These are phyloP conservation scores for Gremmenia infestans DNA, from an alignment of 2,329 filamentous ascomycete species.

Conservation along the genomic window DNA sequence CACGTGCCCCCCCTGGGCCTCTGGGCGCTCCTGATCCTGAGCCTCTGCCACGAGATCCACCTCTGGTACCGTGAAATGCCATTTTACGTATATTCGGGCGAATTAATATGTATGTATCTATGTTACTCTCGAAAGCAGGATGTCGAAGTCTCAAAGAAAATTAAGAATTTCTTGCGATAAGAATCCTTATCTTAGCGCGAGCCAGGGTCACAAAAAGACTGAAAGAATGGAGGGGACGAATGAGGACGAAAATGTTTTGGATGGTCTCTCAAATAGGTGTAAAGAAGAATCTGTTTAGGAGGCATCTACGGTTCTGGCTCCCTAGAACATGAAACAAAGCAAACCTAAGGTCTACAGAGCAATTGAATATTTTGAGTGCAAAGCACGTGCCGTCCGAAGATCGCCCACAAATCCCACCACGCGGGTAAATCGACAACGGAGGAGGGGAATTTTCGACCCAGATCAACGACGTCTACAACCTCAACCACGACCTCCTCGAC, in stretches of 20 bases:
- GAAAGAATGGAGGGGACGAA: neutral
- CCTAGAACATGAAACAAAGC: too few species aligned
- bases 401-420: constrained; percentile 5
- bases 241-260: neutral
- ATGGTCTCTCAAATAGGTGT: neutral
- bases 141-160: neutral
- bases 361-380: too few species aligned
- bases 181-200: constrained; percentile 47
- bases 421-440: constrained; percentile 1
- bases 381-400: neutral
- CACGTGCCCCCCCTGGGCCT: constrained; percentile 26
- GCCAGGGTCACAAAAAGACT: neutral
- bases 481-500: constrained; percentile 11
- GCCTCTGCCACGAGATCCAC: constrained; percentile 19
- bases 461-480: constrained; percentile 6
- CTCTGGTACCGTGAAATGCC: constrained; percentile 24
- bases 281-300: too few species aligned
- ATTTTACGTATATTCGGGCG: constrained; percentile 12
- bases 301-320: too few species aligned
- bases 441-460: constrained; percentile 14
- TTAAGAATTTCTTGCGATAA: neutral
- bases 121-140: neutral
- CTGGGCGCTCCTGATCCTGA: constrained; percentile 18
- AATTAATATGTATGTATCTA: neutral
- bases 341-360: too few species aligned